Evolutionary conservation across 106 monocot species (phyloP).

Genomic region (Triglochin maritima): DNA sequence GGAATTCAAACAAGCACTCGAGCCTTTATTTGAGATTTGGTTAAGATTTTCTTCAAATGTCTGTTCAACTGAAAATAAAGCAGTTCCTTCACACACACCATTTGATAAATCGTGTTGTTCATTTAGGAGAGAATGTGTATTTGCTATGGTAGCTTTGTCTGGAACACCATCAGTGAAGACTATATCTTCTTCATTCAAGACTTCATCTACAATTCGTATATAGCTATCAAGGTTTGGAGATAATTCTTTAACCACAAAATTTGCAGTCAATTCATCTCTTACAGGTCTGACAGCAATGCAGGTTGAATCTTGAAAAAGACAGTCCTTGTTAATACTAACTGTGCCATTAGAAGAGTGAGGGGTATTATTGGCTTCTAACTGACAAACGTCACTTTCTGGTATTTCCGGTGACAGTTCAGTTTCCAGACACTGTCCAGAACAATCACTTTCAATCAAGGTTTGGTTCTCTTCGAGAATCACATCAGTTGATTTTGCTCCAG

Average conservation of each 20-base stretch:
- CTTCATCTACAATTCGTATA: background rate
- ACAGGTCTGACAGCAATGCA: constrained; percentile 1
- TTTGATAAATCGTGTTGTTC: background rate
- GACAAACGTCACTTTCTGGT: constrained; percentile 9
- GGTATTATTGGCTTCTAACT: constrained; percentile 12
- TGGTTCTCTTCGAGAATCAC: constrained; percentile 24
- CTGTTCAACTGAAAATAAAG: background rate
- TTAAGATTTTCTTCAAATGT: constrained; percentile 4
- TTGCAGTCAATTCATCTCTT: constrained; percentile 4
- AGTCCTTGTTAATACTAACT: background rate
- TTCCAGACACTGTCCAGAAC: constrained; percentile 11
- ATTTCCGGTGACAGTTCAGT: constrained; percentile 11
- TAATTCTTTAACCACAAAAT: constrained; percentile 4
- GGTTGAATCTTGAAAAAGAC: background rate
- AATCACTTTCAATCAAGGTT: constrained; percentile 22
- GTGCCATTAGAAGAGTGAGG: background rate
- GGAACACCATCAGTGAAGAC: background rate
- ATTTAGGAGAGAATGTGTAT: constrained; percentile 1
- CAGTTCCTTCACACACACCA: background rate
- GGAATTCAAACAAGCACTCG: background rate
- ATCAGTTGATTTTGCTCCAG: constrained; percentile 19
- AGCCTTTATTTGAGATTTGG: background rate
- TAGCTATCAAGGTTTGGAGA: constrained; percentile 6
- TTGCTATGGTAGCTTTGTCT: constrained; percentile 8
- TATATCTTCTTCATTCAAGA: background rate